Conservation (phyloP, 78 protist genomes). For the Tieghemostelium lacteum region DNA sequence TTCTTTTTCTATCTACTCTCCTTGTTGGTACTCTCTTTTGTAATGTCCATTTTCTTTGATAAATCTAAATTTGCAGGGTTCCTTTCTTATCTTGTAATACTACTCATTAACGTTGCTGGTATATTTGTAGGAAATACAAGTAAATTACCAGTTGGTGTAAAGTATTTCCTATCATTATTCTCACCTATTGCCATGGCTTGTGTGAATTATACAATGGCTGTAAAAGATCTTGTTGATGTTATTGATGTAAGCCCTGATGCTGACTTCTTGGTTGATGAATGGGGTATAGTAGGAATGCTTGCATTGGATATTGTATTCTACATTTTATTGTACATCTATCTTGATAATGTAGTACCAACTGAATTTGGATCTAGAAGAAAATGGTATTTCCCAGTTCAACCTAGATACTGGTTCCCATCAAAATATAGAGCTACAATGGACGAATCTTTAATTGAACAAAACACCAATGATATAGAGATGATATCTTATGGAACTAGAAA, state of each 20-base stretch:
- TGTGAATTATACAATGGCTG: slow-evolving; percentile 10
- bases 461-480: slow-evolving; percentile 25
- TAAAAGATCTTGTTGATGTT: slow-evolving; percentile 6
- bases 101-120: background rate
- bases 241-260: background rate
- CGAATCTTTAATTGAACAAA: background rate
- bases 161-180: slow-evolving; percentile 5
- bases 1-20: background rate
- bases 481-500: slow-evolving; percentile 10
- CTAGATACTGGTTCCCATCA: background rate
- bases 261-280: background rate
- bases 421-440: background rate
- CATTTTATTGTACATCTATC: slow-evolving; percentile 27
- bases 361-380: slow-evolving; percentile 28
- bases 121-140: slow-evolving; percentile 12
- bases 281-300: slow-evolving; percentile 34
- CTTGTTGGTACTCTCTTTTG: background rate
- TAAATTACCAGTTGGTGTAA: background rate
- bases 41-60: slow-evolving; percentile 24
- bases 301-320: slow-evolving; percentile 45
- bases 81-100: background rate
- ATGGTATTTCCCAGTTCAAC: slow-evolving; percentile 2
- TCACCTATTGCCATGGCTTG: slow-evolving; percentile 37
- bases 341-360: slow-evolving; percentile 25
- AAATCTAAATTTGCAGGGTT: slow-evolving; percentile 44